Evolutionary conservation across 73 alveolate species (phyloP), one percentile per base, ranked within the genome.

Genomic region (Symbiodinium pilosum): DNA sequence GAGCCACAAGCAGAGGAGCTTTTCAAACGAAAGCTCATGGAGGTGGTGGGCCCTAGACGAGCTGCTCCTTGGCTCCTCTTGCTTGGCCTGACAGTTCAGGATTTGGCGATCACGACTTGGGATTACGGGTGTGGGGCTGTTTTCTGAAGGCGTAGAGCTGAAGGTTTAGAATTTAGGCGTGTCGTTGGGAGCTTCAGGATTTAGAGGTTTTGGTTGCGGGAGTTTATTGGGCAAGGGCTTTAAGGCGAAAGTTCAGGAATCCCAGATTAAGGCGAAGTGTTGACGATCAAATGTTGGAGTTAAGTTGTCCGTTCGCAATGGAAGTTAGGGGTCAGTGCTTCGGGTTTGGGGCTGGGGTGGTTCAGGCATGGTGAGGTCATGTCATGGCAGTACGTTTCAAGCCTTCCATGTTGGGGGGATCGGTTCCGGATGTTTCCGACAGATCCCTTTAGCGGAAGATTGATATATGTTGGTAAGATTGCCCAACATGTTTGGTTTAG

Each of bases 21-120:
- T 43, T 87, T 87, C 86, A 87, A 87, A 86, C 94, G 94, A 69
- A 56, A 59, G 39, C 85, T 87, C n/a, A 87, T 87, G 94, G 94
- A 87, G 68, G 59, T 87, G 56, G 43, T 38, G 30, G 94, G 94
- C 41, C 94, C 94, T 4, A 71, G 94, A 16, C 36, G 68, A 34
- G 94, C 94, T 11, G 94, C 44, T 2, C 34, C 94, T 87, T 20
- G 81, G 52, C 94, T 2, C 16, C n/a, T n/a, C n/a, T n/a, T n/a
- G n/a, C n/a, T 24, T 7, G 12, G 36, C 30, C 32, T 18, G 2
- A 2, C 38, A 5, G 38, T 64, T 54, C 71, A 54, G 2, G 16
- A 54, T 54, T 21, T 7, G 16, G 34, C 9, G 71, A 21, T 54
- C 71, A 3, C 4, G 71, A 12, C 26, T 54, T 54, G 71, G 71